Evolutionary conservation across 2,329 filamentous ascomycete species (phyloP).

Genomic region (Cladosporium halotolerans): DNA sequence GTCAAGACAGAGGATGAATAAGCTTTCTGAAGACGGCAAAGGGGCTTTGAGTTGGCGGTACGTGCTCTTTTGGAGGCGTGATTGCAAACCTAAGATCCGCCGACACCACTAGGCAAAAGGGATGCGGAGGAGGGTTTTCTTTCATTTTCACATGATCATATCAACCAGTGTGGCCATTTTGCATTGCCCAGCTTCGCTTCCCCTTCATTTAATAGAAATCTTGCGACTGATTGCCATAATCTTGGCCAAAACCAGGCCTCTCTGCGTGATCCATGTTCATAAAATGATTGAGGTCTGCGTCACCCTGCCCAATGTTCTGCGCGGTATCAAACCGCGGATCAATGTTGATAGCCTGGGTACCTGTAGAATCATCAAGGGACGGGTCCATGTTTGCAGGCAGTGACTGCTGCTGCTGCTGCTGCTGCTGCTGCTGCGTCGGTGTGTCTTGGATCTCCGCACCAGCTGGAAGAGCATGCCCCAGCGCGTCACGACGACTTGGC

Average conservation of each 20-base stretch:
- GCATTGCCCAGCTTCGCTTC: neutral
- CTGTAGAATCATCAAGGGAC: neutral
- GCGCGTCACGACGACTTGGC: slow-evolving; percentile 35
- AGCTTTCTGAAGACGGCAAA: too few relatives aligned
- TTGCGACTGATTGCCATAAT: slow-evolving; percentile 17
- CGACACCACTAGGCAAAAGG: too few relatives aligned
- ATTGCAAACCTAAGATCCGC: too few relatives aligned
- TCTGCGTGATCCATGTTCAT: slow-evolving; percentile 15
- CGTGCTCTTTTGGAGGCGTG: too few relatives aligned
- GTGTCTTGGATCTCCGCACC: slow-evolving; percentile 27
- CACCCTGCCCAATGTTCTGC: slow-evolving; percentile 14
- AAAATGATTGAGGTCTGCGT: slow-evolving; percentile 29
- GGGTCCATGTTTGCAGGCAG: slow-evolving; percentile 7
- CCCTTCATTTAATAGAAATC: neutral
- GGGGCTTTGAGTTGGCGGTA: too few relatives aligned
- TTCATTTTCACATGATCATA: too few relatives aligned
- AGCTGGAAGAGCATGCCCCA: slow-evolving; percentile 37
- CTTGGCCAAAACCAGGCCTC: slow-evolving; percentile 25
- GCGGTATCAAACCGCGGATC: slow-evolving; percentile 29
- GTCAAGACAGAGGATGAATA: too few relatives aligned
- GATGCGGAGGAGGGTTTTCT: too few relatives aligned
- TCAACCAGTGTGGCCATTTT: neutral
- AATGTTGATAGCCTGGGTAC: slow-evolving; percentile 13
- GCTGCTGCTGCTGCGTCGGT: neutral
- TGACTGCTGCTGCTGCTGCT: neutral